Evolutionary conservation across 345 rosid genomes (phyloP).

Genomic region (Angophora floribunda): DNA sequence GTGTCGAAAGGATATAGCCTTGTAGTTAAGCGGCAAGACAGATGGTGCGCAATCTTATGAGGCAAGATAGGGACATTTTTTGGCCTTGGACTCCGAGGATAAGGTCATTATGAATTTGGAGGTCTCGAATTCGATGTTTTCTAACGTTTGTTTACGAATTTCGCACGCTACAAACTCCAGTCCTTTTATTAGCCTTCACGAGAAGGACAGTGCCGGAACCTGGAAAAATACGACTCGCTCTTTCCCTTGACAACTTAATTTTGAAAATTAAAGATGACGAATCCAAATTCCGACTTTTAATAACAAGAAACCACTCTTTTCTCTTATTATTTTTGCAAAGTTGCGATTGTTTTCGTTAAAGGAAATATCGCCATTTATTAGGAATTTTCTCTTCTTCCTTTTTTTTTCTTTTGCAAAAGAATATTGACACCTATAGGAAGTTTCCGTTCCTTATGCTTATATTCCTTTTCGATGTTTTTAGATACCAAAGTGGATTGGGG

Average conservation of each 20-base stretch:
- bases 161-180: background rate
- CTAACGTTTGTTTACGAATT: background rate
- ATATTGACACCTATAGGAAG: background rate
- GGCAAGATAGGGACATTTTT: background rate
- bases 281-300: background rate
- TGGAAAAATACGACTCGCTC: background rate
- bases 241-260: background rate
- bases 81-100: background rate
- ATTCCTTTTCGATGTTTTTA: background rate
- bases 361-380: background rate
- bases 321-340: background rate
- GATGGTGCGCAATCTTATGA: background rate
- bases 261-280: background rate
- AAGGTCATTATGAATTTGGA: background rate
- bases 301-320: background rate
- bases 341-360: background rate
- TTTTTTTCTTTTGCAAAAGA: background rate
- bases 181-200: background rate
- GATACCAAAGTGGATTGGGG: background rate
- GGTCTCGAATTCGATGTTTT: background rate
- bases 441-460: background rate
- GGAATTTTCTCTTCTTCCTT: background rate
- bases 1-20: background rate
- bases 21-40: background rate
- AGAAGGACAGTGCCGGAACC: background rate